Evolutionary conservation across 2,329 filamentous ascomycete species (phyloP).

Genomic region (Colletotrichum eremochloae): DNA sequence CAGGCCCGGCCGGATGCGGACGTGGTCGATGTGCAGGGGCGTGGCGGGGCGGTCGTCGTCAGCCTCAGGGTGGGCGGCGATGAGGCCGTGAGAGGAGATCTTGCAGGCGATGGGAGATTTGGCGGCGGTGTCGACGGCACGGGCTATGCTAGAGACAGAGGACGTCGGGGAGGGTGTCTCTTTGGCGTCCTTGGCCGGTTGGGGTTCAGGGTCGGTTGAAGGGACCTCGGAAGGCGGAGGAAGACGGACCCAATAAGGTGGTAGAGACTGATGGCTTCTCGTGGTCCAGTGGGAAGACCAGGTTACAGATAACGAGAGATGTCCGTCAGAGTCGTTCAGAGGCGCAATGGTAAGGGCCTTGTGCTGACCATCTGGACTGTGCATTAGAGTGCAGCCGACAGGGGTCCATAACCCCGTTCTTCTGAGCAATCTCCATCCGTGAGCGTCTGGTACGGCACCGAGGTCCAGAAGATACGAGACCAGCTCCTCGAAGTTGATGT

Average conservation of each 20-base stretch:
- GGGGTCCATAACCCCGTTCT: conserved; percentile 73
- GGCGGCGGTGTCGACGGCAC: conserved; percentile 47
- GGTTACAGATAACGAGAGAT: conserved; percentile 68
- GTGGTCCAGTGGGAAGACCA: conserved; percentile 69
- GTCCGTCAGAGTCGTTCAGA: conserved; percentile 71
- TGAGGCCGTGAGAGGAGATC: conserved; percentile 61
- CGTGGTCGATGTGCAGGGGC: conserved; percentile 62
- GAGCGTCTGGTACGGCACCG: conserved; percentile 71
- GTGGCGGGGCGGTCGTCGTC: conserved; percentile 41
- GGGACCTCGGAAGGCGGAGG: conserved; percentile 49
- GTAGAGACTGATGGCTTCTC: conserved; percentile 64
- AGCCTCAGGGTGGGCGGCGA: conserved; percentile 58
- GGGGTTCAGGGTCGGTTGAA: not conserved
- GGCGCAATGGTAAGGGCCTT: conserved; percentile 67
- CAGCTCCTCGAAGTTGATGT: conserved; percentile 69
- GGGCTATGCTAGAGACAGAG: conserved; percentile 54
- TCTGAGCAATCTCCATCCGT: conserved; percentile 69
- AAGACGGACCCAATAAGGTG: conserved; percentile 71
- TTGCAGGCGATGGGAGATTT: conserved; percentile 60
- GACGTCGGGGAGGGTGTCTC: conserved; percentile 43
- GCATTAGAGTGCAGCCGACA: conserved; percentile 68
- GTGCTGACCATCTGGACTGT: conserved; percentile 62
- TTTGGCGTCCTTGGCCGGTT: not conserved
- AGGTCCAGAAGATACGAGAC: conserved; percentile 73
- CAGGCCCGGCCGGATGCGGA: conserved; percentile 53